Evolutionary conservation across 768 basidiomycete species (phyloP).

Genomic region (Stropharia rugosoannulata): DNA sequence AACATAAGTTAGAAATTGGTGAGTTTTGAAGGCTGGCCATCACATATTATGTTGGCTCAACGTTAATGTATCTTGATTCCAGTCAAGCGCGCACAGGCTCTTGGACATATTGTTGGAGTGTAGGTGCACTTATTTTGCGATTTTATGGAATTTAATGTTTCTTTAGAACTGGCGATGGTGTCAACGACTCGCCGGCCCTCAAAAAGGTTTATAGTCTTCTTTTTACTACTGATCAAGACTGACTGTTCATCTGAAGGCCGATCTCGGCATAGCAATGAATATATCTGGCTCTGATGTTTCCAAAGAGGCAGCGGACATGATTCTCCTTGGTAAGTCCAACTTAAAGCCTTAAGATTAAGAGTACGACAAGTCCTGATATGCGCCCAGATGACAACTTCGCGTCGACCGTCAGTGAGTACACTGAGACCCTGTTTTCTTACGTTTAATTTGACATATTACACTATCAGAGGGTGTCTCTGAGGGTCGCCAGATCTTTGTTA

Average conservation of each 20-base stretch:
- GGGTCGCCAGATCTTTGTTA: conserved; percentile 68
- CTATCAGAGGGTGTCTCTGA: conserved; percentile 61
- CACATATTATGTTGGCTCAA: neutral
- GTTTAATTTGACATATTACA: neutral
- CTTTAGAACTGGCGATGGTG: conserved; percentile 65
- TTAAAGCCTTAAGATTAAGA: too few species aligned
- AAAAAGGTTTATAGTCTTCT: conserved; percentile 43
- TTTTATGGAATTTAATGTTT: conserved; percentile 1
- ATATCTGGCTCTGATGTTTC: conserved; percentile 74
- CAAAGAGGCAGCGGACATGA: conserved; percentile 76
- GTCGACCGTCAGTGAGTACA: conserved; percentile 61
- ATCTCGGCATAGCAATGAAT: conserved; percentile 75
- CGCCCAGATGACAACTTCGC: conserved; percentile 67
- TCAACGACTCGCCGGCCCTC: conserved; percentile 70
- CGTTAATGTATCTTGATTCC: neutral
- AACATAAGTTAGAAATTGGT: conserved; percentile 77
- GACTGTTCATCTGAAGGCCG: conserved; percentile 40
- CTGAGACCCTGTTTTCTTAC: neutral
- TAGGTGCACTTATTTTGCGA: conserved; percentile 29
- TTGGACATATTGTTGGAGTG: conserved; percentile 74
- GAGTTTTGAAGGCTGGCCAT: conserved; percentile 7
- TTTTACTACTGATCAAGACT: neutral
- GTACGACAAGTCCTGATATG: neutral
- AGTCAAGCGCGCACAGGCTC: conserved; percentile 72
- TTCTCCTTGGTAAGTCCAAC: conserved; percentile 49